phyloP scores from a whole-genome alignment of 2,329 filamentous ascomycete genomes.

The Pyrenochaeta sp. region DNA sequence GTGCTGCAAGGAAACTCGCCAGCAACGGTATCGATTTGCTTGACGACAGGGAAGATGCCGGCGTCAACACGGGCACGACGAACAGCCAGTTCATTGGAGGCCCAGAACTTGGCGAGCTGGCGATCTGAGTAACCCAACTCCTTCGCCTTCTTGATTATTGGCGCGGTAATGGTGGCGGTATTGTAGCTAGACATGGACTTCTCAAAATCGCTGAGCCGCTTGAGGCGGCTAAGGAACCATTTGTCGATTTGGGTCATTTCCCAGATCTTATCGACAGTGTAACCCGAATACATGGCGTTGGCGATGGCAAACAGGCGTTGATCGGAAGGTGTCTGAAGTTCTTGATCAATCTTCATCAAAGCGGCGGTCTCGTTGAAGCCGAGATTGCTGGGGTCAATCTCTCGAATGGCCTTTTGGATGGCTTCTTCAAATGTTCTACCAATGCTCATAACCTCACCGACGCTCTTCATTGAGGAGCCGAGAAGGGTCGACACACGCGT shows the following conservation, averaged over 20 bases:
- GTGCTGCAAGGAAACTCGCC: conserved; percentile 94
- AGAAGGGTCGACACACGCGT: conserved; percentile 94
- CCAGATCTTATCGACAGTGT: conserved; percentile 96
- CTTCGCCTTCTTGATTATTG: conserved; percentile 83
- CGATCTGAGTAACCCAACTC: conserved; percentile 92
- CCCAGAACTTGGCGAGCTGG: conserved; percentile 92
- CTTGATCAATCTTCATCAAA: conserved; percentile 93
- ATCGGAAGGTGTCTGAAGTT: conserved; percentile 96
- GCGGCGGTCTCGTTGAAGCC: conserved; percentile 87
- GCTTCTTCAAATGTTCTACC: conserved; percentile 97
- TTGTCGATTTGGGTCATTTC: conserved; percentile 98
- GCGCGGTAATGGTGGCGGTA: conserved; percentile 69
- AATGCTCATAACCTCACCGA: conserved; percentile 98
- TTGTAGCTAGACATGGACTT: conserved; percentile 76
- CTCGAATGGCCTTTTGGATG: conserved; percentile 96
- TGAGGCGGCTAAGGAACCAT: conserved; percentile 94
- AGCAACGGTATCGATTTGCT: conserved; percentile 98
- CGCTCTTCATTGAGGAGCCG: conserved; percentile 99
- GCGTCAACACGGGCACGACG: conserved; percentile 84
- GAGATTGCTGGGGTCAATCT: conserved; percentile 93
- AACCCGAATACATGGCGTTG: conserved; percentile 94
- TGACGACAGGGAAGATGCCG: conserved; percentile 86
- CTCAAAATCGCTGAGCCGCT: conserved; percentile 87
- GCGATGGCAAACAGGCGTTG: conserved; percentile 97
- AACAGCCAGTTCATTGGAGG: conserved; percentile 91